Base-by-base conservation (phyloP, 805 yeast genomes). In the Teunomyces barrocoloradensis region DNA sequence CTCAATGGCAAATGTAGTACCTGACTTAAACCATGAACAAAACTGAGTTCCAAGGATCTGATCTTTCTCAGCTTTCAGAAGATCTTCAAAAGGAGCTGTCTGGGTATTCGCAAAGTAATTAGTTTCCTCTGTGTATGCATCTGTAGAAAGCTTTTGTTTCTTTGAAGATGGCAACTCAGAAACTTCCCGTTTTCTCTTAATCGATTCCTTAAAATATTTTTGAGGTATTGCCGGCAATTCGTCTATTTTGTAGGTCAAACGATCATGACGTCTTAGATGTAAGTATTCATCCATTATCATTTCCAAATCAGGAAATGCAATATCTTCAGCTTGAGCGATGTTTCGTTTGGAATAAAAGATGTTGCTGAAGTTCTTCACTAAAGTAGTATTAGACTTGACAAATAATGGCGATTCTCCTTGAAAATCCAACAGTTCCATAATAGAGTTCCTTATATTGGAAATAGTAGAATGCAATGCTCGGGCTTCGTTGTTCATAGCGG, bases 11-110 rank as follows among this genome's bases (percentile, higher is more conserved):
- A 58, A 63, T 13, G 59, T 43, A 12, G 66, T 52, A 1, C 71
- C 71, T 2, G 54, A 46, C 21, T 54, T 52, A 35, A 68, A 53
- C 38, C 46, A 57, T 2, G 68, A 59, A 35, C 54, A 53, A 20
- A 46, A 54, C 13, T 56, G 53, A 1, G 58, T 51, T 41, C 58
- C 52, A 43, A 64, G 45, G 10, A 64, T 56, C 2, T 21, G 36
- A 18, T 38, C 37, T 18, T 44, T 47, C 17, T 47, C 49, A 7
- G 32, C 15, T 7, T 40, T 37, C 2, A 45, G 36, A 13, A 46
- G 30, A 11, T 37, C 29, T 7, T 21, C 29, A 37, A 37, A 37
- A 4, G 18, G 40, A 10, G 28, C 44, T 6, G 15, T 11, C 23
- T 15, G 20, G n/a, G 20, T 23, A 12, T 12, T 37, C 5, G 40